Percentiles rank a stretch among this genome's conserved stretches.
Conservation (phyloP, 371 early-diverging fungal species). For the Mucor irregularis region DNA sequence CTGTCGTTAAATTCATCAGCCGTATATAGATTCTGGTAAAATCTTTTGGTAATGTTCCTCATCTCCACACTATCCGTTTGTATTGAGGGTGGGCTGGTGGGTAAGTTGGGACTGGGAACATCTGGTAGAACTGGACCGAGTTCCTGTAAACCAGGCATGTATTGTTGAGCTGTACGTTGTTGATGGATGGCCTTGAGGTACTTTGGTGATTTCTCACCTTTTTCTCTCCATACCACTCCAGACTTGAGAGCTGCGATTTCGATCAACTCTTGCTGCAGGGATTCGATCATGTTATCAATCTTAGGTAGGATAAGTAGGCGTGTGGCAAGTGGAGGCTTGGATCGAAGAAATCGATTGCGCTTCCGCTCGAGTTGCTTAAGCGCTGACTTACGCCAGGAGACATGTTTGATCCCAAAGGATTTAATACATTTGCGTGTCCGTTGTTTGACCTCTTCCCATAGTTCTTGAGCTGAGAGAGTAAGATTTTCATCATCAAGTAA, state of each 20-base stretch:
- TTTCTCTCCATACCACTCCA: background rate
- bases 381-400: background rate
- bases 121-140: background rate
- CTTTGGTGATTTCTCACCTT: background rate
- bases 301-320: background rate
- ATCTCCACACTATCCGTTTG: too few species aligned
- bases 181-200: background rate
- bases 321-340: background rate
- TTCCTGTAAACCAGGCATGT: background rate
- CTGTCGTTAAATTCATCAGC: background rate
- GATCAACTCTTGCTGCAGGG: background rate
- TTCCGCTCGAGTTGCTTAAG: background rate
- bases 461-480: background rate
- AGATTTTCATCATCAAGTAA: background rate
- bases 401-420: background rate
- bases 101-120: background rate
- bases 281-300: background rate
- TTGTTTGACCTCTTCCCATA: background rate
- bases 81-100: background rate
- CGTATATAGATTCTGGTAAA: background rate
- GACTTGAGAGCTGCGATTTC: background rate
- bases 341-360: background rate
- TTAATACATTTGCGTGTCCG: background rate
- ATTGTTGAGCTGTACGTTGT: background rate
- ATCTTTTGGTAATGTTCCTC: too few species aligned